phyloP scores from a whole-genome alignment of 192 early-diverging fungal genomes.

The Phycomyces blakesleeanus region DNA sequence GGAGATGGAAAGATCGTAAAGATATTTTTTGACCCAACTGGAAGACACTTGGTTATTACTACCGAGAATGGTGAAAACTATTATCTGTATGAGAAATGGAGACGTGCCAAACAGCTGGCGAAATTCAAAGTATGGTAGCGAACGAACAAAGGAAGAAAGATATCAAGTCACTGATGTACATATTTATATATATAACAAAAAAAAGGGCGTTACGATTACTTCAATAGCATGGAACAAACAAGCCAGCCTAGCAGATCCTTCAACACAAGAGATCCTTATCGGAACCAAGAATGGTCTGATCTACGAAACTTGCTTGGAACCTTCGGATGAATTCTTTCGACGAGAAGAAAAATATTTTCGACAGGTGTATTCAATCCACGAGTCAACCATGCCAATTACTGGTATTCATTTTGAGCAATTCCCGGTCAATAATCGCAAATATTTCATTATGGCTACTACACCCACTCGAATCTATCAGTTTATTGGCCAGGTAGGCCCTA shows the following conservation, averaged over 20 bases:
- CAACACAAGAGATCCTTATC: conserved; percentile 80
- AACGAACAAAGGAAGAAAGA: background rate
- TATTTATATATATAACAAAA: background rate
- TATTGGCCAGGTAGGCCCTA: conserved; percentile 61
- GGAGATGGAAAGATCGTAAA: conserved; percentile 60
- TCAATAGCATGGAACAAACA: conserved; percentile 88
- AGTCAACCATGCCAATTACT: conserved; percentile 64
- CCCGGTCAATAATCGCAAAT: conserved; percentile 66
- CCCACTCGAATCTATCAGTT: conserved; percentile 90
- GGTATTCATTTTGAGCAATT: conserved; percentile 84
- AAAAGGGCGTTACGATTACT: conserved; percentile 71
- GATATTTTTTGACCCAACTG: conserved; percentile 85
- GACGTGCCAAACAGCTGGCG: conserved; percentile 72
- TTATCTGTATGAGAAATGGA: conserved; percentile 85
- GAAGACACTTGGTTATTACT: conserved; percentile 83
- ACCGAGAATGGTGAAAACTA: conserved; percentile 90
- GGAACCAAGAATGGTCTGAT: conserved; percentile 84
- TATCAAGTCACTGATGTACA: no score
- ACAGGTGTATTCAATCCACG: conserved; percentile 70
- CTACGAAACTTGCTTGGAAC: conserved; percentile 87
- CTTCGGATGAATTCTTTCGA: conserved; percentile 80
- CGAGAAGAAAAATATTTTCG: conserved; percentile 77
- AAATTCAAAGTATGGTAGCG: conserved; percentile 63
- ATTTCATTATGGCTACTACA: conserved; percentile 78
- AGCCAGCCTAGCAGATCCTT: conserved; percentile 45